These are phyloP conservation scores for Calendula officinalis DNA, from an alignment of 129 eudicot genomes.

Conservation along the genomic window DNA sequence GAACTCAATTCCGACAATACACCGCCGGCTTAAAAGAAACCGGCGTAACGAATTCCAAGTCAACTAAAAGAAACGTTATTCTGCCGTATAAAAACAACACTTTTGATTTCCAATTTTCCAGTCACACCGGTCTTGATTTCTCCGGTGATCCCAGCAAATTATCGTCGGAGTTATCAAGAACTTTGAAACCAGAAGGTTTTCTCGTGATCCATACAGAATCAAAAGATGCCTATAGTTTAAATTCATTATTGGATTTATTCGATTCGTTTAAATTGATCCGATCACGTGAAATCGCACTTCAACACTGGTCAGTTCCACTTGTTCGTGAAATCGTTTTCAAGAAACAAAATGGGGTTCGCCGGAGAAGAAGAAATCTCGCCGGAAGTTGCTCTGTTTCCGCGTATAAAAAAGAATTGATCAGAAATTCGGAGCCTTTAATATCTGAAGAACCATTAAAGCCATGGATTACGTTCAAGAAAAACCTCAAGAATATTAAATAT, in stretches of 20 bases:
- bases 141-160: conserved; percentile 25
- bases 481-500: conserved; percentile 47
- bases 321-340: conserved; percentile 44
- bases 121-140: conserved; percentile 37
- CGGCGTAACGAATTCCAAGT: conserved; percentile 40
- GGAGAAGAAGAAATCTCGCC: conserved; percentile 6
- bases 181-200: conserved; percentile 49
- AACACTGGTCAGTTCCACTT: conserved; percentile 20
- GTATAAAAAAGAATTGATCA: conserved; percentile 41
- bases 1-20: conserved; percentile 21
- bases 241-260: conserved; percentile 56
- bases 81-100: conserved; percentile 32
- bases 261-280: conserved; percentile 34
- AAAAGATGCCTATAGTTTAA: conserved; percentile 47
- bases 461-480: conserved; percentile 42
- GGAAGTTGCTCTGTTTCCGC: conserved; percentile 39
- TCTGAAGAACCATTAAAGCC: conserved; percentile 51
- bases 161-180: conserved; percentile 45
- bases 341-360: conserved; percentile 29
- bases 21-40: conserved; percentile 33
- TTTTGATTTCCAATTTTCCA: conserved; percentile 42
- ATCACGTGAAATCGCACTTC: conserved; percentile 29
- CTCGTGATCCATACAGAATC: conserved; percentile 53
- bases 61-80: conserved; percentile 18
- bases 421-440: conserved; percentile 43